Conservation (phyloP, 108 stramenopile genomes). For the Epithemia pelagica region DNA sequence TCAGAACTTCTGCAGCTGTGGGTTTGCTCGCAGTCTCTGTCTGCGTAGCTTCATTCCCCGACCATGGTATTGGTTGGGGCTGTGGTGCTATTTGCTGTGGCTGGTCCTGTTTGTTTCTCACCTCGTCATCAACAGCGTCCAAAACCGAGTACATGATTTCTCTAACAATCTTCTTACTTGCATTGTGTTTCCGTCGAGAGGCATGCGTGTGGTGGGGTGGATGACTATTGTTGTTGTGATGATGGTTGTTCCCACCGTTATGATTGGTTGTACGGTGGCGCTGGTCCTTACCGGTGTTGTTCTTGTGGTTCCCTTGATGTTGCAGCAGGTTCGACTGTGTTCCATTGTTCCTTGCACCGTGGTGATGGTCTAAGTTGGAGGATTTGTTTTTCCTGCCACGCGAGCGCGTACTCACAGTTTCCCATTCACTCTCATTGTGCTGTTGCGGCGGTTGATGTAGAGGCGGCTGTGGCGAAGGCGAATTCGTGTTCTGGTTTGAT, state of each 20-base stretch:
- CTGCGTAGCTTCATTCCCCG: background rate
- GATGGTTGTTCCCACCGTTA: background rate
- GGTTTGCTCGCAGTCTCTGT: background rate
- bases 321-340: background rate
- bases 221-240: background rate
- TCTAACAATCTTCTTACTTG: slow-evolving; percentile 38
- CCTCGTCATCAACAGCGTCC: slow-evolving; percentile 51
- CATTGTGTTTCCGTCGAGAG: slow-evolving; percentile 10
- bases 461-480: too few species aligned
- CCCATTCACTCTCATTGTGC: background rate
- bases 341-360: background rate
- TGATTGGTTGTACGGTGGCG: background rate
- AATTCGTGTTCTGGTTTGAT: too few species aligned
- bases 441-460: background rate
- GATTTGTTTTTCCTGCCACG: background rate
- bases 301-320: background rate
- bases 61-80: slow-evolving; percentile 3
- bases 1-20: background rate
- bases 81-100: slow-evolving; percentile 33
- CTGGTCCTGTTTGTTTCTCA: slow-evolving; percentile 15
- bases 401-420: background rate
- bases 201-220: background rate
- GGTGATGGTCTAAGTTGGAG: background rate
- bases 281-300: background rate
- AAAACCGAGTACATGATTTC: slow-evolving; percentile 53